Evolutionary conservation across 2,329 filamentous ascomycete genomes (phyloP).

Genomic region (Paecilomyces sp.): DNA sequence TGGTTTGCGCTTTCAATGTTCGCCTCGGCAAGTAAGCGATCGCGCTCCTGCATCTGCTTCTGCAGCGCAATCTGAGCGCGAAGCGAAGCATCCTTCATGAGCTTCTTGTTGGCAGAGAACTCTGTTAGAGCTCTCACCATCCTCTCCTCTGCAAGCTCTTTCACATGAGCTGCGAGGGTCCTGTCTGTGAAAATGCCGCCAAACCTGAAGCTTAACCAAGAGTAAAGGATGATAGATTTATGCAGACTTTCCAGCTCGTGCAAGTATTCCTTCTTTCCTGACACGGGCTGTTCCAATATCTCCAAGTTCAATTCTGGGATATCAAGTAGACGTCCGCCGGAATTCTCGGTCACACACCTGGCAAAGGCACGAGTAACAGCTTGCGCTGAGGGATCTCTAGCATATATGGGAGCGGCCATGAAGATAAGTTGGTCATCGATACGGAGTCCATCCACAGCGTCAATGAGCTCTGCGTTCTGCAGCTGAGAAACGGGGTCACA

Average conservation of each 20-base stretch:
- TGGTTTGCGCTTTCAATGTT: conserved; percentile 10
- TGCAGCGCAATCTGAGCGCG: conserved; percentile 29
- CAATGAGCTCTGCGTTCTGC: conserved; percentile 65
- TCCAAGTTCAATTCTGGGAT: conserved; percentile 66
- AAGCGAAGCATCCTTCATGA: conserved; percentile 31
- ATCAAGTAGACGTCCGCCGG: conserved; percentile 61
- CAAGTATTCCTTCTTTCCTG: conserved; percentile 51
- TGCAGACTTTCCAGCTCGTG: conserved; percentile 68
- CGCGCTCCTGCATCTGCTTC: conserved; percentile 24
- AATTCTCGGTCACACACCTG: conserved; percentile 59
- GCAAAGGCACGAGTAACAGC: conserved; percentile 59
- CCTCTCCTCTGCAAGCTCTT: conserved; percentile 66
- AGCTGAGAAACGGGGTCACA: conserved; percentile 58
- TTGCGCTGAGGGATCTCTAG: conserved; percentile 39
- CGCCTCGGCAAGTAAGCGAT: conserved; percentile 16
- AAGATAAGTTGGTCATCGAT: conserved; percentile 70
- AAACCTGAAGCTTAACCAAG: conserved; percentile 91
- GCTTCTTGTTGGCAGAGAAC: conserved; percentile 43
- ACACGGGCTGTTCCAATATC: conserved; percentile 54
- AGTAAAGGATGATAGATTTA: conserved; percentile 73
- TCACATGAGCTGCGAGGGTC: conserved; percentile 69
- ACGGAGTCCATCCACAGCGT: conserved; percentile 59
- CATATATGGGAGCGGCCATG: conserved; percentile 59
- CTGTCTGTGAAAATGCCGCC: conserved; percentile 71
- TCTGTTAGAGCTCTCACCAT: conserved; percentile 59